Percentiles rank a stretch among this genome's conserved stretches.
These are phyloP conservation scores for Cutaneotrichosporon daszewskae DNA, from an alignment of 1,284 basidiomycete species.

Conservation along the genomic window DNA sequence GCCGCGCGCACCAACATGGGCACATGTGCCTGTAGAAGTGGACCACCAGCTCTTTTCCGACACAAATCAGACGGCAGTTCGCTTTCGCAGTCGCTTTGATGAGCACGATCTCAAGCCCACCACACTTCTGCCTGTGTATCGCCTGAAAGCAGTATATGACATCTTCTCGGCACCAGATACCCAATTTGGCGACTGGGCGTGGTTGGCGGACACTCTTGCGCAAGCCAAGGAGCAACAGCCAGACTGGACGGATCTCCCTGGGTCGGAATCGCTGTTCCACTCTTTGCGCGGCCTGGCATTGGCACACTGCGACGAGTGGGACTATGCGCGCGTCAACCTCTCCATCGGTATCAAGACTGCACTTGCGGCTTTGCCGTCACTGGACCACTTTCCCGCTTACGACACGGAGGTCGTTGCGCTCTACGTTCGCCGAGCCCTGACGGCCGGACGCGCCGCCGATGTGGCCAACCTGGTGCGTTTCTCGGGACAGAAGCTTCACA, in stretches of 20 bases:
- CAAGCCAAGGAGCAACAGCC: neutral
- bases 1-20: slow-evolving; percentile 2
- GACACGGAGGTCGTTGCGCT: neutral
- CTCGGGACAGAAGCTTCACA: slow-evolving; percentile 2
- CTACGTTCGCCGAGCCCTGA: slow-evolving; percentile 2
- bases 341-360: slow-evolving; percentile 3
- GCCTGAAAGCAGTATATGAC: slow-evolving; percentile 2
- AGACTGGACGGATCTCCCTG: slow-evolving; percentile 7
- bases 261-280: neutral
- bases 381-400: neutral
- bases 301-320: slow-evolving; percentile 6
- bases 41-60: slow-evolving; percentile 1
- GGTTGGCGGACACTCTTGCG: slow-evolving; percentile 6
- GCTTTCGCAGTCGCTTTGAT: slow-evolving; percentile 1
- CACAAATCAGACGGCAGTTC: neutral
- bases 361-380: neutral
- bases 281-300: slow-evolving; percentile 4
- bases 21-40: neutral
- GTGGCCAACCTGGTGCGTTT: slow-evolving; percentile 1
- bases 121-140: neutral
- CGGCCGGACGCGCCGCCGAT: slow-evolving; percentile 1
- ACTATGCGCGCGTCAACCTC: neutral
- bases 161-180: neutral
- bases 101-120: neutral
- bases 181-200: slow-evolving; percentile 6